Conservation (phyloP, 345 rosid species). For the Cardamine resedifolia region DNA sequence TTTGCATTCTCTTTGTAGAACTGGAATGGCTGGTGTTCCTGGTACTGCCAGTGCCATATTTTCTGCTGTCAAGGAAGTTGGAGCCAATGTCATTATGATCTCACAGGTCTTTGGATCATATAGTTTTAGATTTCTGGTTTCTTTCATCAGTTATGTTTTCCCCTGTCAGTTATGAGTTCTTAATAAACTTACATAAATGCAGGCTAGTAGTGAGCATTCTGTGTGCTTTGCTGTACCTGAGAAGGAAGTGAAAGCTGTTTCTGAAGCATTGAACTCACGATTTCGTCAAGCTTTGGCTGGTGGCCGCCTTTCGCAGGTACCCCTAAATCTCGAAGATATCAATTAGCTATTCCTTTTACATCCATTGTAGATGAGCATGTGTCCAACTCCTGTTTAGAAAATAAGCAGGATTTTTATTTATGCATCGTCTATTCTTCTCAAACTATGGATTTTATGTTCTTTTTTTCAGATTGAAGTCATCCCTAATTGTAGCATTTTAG, state of each 20-base stretch:
- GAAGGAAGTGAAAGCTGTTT: slow-evolving; percentile 91
- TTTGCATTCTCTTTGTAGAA: slow-evolving; percentile 47
- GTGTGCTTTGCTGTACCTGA: slow-evolving; percentile 98
- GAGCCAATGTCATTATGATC: slow-evolving; percentile 96
- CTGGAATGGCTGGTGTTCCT: slow-evolving; percentile 99
- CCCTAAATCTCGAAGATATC: slow-evolving; percentile 5
- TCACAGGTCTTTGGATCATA: slow-evolving; percentile 63
- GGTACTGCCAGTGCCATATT: slow-evolving; percentile 94
- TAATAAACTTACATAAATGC: slow-evolving; percentile 30
- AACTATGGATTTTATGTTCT: slow-evolving; percentile 9
- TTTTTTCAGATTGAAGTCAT: slow-evolving; percentile 70
- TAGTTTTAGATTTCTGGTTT: slow-evolving; percentile 13
- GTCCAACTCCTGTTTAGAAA: neutral
- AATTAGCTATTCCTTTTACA: neutral
- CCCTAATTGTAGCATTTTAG: slow-evolving; percentile 91
- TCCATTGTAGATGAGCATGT: neutral
- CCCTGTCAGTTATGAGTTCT: slow-evolving; percentile 24
- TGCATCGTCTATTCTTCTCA: slow-evolving; percentile 25
- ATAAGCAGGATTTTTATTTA: neutral
- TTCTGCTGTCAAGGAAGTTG: slow-evolving; percentile 95
- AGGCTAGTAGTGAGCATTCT: slow-evolving; percentile 99
- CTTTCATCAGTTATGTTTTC: slow-evolving; percentile 23
- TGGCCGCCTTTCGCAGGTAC: slow-evolving; percentile 96
- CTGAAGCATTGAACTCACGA: slow-evolving; percentile 76
- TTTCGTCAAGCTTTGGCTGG: slow-evolving; percentile 85